Evolutionary conservation across 2,329 filamentous ascomycete genomes (phyloP), one percentile per base, ranked within the genome.

Genomic region (Botrytis sinoallii): DNA sequence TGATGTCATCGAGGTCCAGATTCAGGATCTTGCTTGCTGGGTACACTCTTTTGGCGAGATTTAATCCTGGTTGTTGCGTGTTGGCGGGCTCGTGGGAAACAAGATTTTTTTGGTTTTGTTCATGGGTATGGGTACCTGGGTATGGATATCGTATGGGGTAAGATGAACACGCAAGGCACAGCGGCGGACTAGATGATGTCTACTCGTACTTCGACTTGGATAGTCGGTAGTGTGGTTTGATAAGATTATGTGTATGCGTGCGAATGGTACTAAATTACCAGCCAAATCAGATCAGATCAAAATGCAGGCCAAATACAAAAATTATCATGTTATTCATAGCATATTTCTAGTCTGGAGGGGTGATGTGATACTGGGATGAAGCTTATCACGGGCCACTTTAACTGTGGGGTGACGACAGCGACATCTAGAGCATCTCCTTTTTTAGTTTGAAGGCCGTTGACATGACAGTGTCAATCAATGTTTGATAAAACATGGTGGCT

Each of bases 1-100:
- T 72, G 70, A 72, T 72, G 70, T 72, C 70, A 72, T 72, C 46
- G 61, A 68, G 63, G 63, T 46, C 63, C 48, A 72, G 63, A 52
- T 72, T 46, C 70, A 72, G 42, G 63, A 72, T 72, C 70, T 59
- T 68, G 63, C 70, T 48, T 65, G 59, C 32, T 48, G 46, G n/a
- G 32, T 46, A 44, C 70, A 42, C 38, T 46, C 55, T 18, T 66
- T 57, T 68, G 66, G 35, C 48, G 66, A 68, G 66, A 57, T 18
- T 57, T 57, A 57, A 68, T 68, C 66, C 66, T 68, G 66, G 48
- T 68, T 68, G 29, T 52, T 52, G 48, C 66, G 29, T 68, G 66
- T 38, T 57, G 38, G 35, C 55, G 38, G 35, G 66, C n/a, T 57
- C 16, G 35, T 68, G 38, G 35, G 66, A 72, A 72, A 72, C 70